These are phyloP conservation scores for Exophiala spinifera DNA, from an alignment of 2,329 filamentous ascomycete genomes.

Conservation along the genomic window DNA sequence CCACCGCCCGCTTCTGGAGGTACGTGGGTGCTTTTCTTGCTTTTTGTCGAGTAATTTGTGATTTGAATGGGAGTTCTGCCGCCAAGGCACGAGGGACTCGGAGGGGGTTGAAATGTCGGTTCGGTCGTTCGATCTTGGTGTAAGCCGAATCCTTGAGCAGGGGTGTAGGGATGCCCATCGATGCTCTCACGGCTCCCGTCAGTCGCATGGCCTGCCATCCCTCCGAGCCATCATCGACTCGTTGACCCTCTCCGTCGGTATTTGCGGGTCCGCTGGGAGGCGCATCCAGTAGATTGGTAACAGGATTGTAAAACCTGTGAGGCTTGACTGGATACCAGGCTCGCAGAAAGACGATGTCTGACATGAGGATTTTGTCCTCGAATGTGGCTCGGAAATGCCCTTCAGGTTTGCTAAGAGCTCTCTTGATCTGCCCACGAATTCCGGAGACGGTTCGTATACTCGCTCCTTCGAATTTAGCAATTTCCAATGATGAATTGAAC, in stretches of 20 bases:
- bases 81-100: slow-evolving; percentile 55
- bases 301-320: slow-evolving; percentile 93
- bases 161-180: slow-evolving; percentile 71
- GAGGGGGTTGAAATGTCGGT: slow-evolving; percentile 71
- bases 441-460: slow-evolving; percentile 95
- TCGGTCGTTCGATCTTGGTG: slow-evolving; percentile 57
- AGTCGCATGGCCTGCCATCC: slow-evolving; percentile 88
- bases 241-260: slow-evolving; percentile 19
- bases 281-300: slow-evolving; percentile 79
- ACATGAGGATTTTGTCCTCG: slow-evolving; percentile 96
- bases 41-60: slow-evolving; percentile 79
- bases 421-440: slow-evolving; percentile 94
- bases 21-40: slow-evolving; percentile 80
- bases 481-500: slow-evolving; percentile 89
- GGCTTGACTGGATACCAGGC: slow-evolving; percentile 97
- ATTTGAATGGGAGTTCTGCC: slow-evolving; percentile 84
- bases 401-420: slow-evolving; percentile 86
- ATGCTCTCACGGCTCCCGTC: slow-evolving; percentile 84
- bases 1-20: slow-evolving; percentile 91
- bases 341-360: slow-evolving; percentile 91
- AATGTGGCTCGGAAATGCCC: slow-evolving; percentile 96
- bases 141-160: slow-evolving; percentile 82
- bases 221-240: slow-evolving; percentile 33
- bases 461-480: slow-evolving; percentile 97
- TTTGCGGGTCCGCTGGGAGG: slow-evolving; percentile 32